phyloP scores from a whole-genome alignment of 306 rosid species.

The Malus fusca region DNA sequence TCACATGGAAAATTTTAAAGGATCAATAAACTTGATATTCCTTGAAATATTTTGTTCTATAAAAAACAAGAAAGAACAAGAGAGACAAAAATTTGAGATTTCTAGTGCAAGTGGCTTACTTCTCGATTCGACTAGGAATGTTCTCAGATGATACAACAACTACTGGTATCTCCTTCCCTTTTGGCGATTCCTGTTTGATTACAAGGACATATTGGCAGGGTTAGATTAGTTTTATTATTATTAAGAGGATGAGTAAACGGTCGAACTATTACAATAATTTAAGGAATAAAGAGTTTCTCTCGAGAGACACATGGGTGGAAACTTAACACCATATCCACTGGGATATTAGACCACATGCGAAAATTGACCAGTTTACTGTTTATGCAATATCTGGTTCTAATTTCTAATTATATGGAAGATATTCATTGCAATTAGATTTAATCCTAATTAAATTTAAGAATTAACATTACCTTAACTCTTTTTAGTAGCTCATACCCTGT shows the following conservation, averaged over 20 bases:
- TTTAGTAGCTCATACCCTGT: constrained; percentile 25
- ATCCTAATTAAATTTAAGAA: background rate
- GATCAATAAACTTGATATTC: background rate
- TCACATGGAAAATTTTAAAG: background rate
- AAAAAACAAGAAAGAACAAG: background rate
- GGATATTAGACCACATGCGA: too few species aligned
- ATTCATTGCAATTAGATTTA: background rate
- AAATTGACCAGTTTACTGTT: too few species aligned
- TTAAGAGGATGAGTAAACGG: too few species aligned
- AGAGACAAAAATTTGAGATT: background rate
- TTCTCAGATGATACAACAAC: constrained; percentile 26
- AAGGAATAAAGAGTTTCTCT: too few species aligned
- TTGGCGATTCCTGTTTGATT: constrained; percentile 31
- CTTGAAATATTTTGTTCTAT: background rate
- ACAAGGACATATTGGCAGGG: background rate
- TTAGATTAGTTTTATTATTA: too few species aligned
- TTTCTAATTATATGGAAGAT: too few species aligned
- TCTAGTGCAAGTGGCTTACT: background rate
- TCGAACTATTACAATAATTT: too few species aligned
- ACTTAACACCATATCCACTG: too few species aligned
- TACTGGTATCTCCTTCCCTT: constrained; percentile 20
- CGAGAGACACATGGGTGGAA: too few species aligned
- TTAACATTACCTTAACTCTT: constrained; percentile 15
- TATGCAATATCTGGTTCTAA: too few species aligned
- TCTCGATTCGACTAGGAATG: constrained; percentile 16